phyloP scores from a whole-genome alignment of 305 asterid species.

The Solanum aculeatissimum region DNA sequence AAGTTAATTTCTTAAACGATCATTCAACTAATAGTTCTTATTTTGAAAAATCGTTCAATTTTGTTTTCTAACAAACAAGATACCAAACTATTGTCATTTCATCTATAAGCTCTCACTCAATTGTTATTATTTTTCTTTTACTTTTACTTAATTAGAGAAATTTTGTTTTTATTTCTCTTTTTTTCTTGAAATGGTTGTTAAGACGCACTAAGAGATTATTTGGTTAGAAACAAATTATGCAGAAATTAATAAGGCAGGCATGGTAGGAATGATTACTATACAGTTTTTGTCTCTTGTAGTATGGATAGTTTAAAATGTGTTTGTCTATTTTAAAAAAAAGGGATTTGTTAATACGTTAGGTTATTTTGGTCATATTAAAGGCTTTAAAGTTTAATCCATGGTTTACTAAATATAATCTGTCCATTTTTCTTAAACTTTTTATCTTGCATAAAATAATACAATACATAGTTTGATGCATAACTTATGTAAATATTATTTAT shows the following conservation, averaged over 20 bases:
- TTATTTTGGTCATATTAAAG: neutral
- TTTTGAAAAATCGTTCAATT: neutral
- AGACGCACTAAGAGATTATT: neutral
- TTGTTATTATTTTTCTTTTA: no score
- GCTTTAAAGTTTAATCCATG: neutral
- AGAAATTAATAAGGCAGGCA: neutral
- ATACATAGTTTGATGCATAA: no score
- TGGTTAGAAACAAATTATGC: neutral
- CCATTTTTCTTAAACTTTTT: neutral
- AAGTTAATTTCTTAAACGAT: neutral
- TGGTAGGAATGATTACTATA: neutral
- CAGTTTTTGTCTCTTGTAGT: neutral
- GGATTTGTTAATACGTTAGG: neutral
- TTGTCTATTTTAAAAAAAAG: neutral
- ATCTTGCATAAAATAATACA: neutral
- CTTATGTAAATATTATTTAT: neutral
- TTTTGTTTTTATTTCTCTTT: no score
- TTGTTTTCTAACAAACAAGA: neutral
- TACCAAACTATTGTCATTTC: no score
- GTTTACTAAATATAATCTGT: neutral
- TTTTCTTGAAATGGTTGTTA: neutral
- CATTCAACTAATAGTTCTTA: neutral
- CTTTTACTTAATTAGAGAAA: no score
- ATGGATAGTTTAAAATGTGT: neutral
- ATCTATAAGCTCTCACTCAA: no score